Evolutionary conservation across 257 asterid genomes (phyloP).

Genomic region (Cordia subcordata): DNA sequence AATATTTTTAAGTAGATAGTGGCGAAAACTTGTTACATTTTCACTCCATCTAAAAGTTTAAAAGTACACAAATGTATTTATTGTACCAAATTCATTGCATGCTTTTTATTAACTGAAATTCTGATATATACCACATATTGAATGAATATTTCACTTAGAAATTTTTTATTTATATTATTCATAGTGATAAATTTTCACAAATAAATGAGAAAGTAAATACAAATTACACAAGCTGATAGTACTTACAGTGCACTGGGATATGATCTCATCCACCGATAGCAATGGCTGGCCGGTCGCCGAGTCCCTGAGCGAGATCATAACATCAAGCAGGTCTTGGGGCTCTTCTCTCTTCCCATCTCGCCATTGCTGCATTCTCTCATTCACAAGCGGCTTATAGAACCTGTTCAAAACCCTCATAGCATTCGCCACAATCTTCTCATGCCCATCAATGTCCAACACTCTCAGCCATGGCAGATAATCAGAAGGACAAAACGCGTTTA

Average conservation of each 20-base stretch:
- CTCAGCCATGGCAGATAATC: constrained; percentile 10
- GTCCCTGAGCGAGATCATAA: neutral
- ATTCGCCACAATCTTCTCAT: constrained; percentile 3
- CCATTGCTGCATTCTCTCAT: constrained; percentile 4
- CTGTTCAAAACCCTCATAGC: neutral
- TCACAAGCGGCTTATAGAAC: constrained; percentile 2
- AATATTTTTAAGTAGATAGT: no score
- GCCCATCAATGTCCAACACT: constrained; percentile 4
- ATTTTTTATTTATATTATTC: no score
- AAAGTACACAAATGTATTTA: no score
- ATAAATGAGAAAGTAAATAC: no score
- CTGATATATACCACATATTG: no score
- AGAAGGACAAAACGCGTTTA: constrained; percentile 5
- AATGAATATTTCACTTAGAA: no score
- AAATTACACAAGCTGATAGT: no score
- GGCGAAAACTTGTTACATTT: no score
- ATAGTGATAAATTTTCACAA: no score
- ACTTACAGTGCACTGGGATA: constrained; percentile 1
- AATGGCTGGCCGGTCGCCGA: neutral
- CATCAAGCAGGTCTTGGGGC: constrained; percentile 3
- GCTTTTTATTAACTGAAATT: no score
- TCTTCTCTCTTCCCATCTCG: neutral
- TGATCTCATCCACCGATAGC: constrained; percentile 2
- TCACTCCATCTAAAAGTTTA: no score
- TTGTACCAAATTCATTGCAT: no score